A percentile compares a stretch with the other conserved stretches of the same genome.
Evolutionary conservation across 2,329 filamentous ascomycete species (phyloP).

Genomic region (Clonostachys rosea): DNA sequence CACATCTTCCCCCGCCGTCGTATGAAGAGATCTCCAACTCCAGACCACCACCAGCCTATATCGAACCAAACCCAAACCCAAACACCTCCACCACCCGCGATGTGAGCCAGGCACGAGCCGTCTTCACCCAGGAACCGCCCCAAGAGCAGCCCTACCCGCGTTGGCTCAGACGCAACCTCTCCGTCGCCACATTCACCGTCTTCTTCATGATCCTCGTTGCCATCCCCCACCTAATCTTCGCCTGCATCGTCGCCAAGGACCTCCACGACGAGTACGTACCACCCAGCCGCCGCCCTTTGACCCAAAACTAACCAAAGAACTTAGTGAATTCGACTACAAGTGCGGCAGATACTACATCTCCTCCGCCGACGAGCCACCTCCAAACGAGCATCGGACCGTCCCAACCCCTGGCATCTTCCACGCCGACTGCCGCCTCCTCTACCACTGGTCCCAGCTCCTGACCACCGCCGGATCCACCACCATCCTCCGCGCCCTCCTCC

Average conservation of each 20-base stretch:
- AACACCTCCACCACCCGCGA: too few species aligned
- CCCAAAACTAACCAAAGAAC: not conserved
- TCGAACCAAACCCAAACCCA: too few species aligned
- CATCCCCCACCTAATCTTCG: not conserved
- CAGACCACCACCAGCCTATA: too few species aligned
- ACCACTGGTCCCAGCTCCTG: not conserved
- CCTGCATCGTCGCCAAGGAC: not conserved
- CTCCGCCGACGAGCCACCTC: not conserved
- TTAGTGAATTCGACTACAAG: not conserved
- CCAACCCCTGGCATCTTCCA: not conserved
- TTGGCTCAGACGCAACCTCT: not conserved
- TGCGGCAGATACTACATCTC: not conserved
- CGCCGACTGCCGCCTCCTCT: not conserved
- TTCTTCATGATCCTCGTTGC: not conserved
- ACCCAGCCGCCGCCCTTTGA: not conserved
- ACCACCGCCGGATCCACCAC: not conserved
- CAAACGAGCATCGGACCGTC: not conserved
- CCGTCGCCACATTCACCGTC: not conserved
- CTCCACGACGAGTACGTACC: conserved; percentile 1
- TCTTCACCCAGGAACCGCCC: too few species aligned
- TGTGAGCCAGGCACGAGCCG: too few species aligned
- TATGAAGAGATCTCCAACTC: too few species aligned
- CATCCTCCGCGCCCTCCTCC: not conserved
- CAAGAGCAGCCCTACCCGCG: too few species aligned
- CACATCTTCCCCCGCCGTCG: too few species aligned